These are phyloP conservation scores for Penicillium paneum DNA, from an alignment of 2,329 filamentous ascomycete species.

Conservation along the genomic window DNA sequence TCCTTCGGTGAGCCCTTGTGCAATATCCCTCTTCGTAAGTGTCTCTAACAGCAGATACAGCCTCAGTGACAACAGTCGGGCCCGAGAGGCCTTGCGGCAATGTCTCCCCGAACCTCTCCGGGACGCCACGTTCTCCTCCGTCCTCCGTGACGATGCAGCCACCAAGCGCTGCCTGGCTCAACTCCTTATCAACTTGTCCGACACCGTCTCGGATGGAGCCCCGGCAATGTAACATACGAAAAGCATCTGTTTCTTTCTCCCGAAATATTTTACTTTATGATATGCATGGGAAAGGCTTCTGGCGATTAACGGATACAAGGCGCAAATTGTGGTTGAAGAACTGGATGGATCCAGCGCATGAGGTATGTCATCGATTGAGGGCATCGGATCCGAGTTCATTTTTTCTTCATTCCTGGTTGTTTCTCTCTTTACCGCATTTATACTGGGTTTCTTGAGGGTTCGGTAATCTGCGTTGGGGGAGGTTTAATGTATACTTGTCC, in stretches of 20 bases:
- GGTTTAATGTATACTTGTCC: conserved; percentile 27
- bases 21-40: neutral
- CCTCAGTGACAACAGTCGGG: conserved; percentile 91
- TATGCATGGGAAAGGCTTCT: conserved; percentile 42
- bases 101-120: conserved; percentile 98
- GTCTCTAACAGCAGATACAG: conserved; percentile 45
- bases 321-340: conserved; percentile 33
- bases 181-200: conserved; percentile 91
- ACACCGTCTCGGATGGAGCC: conserved; percentile 66
- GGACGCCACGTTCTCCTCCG: conserved; percentile 93
- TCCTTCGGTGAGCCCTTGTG: conserved; percentile 68
- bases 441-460: conserved; percentile 22
- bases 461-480: conserved; percentile 22
- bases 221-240: conserved; percentile 40
- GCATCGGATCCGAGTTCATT: conserved; percentile 10
- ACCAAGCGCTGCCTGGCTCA: conserved; percentile 98
- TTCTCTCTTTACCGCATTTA: conserved; percentile 18
- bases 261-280: conserved; percentile 39
- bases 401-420: conserved; percentile 19
- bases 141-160: conserved; percentile 92
- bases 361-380: conserved; percentile 13
- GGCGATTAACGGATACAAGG: conserved; percentile 42
- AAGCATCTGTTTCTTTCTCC: conserved; percentile 33
- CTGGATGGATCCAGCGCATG: conserved; percentile 10
- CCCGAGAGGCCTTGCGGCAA: conserved; percentile 89